A percentile compares a stretch with the other conserved stretches of the same genome.
phyloP scores from a whole-genome alignment of 1,284 basidiomycete species.

The Leccinum olivaceoglutinosum region DNA sequence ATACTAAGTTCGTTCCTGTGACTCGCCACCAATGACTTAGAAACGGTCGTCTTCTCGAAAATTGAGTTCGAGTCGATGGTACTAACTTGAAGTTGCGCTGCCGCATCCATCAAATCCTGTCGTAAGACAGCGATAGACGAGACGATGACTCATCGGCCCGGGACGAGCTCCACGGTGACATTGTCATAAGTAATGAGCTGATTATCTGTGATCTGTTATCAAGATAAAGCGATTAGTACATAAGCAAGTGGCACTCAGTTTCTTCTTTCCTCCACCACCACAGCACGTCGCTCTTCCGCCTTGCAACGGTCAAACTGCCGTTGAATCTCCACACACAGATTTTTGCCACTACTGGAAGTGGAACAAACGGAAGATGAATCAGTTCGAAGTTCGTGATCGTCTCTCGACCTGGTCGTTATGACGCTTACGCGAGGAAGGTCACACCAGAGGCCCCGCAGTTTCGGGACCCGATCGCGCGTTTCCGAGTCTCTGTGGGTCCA shows the following conservation, averaged over 20 bases:
- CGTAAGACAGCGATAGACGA: too few species aligned
- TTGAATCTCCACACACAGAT: constrained; percentile 39
- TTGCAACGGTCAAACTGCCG: not conserved
- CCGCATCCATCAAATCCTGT: not conserved
- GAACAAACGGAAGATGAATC: constrained; percentile 64
- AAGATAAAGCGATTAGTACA: too few species aligned
- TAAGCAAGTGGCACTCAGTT: too few species aligned
- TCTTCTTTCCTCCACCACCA: too few species aligned
- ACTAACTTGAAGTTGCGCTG: not conserved
- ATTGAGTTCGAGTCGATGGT: not conserved
- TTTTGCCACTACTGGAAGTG: constrained; percentile 54
- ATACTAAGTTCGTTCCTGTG: not conserved
- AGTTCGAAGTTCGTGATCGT: constrained; percentile 45
- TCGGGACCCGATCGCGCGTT: constrained; percentile 59
- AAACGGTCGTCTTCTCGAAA: not conserved
- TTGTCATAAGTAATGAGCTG: too few species aligned
- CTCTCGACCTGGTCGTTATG: constrained; percentile 60
- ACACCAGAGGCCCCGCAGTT: constrained; percentile 53
- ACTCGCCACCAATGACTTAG: not conserved
- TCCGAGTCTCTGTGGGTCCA: constrained; percentile 43
- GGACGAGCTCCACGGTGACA: too few species aligned
- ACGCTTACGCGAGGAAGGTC: constrained; percentile 61
- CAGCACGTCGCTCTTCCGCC: too few species aligned
- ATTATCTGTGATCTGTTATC: too few species aligned
- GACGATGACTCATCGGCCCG: too few species aligned